Evolutionary conservation across 208 protist genomes (phyloP).

Genomic region (Trypanosoma rangeli): DNA sequence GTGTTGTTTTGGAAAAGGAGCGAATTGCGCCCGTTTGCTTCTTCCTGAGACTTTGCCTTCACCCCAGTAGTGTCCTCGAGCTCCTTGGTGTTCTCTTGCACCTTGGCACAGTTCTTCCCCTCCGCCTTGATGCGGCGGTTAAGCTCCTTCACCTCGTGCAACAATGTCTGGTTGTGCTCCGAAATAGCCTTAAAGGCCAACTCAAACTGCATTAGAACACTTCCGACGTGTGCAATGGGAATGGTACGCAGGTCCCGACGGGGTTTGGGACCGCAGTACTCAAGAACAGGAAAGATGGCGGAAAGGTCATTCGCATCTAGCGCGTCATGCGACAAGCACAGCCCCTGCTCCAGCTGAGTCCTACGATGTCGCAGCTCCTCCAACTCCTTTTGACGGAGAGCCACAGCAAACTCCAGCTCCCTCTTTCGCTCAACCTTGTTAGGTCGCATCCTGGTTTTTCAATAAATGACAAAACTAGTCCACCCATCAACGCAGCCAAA

Average conservation of each 20-base stretch:
- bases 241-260: slow-evolving; percentile 39
- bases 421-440: slow-evolving; percentile 54
- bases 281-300: slow-evolving; percentile 68
- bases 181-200: slow-evolving; percentile 66
- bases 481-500: background rate
- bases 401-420: slow-evolving; percentile 65
- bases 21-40: slow-evolving; percentile 12
- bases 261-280: slow-evolving; percentile 65
- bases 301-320: slow-evolving; percentile 47
- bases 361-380: slow-evolving; percentile 56
- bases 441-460: slow-evolving; percentile 40
- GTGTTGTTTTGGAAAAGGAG: background rate
- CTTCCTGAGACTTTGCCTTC: slow-evolving; percentile 31
- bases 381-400: slow-evolving; percentile 63
- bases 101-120: slow-evolving; percentile 30
- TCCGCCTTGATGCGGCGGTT: slow-evolving; percentile 53
- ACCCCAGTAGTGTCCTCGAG: slow-evolving; percentile 46
- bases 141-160: slow-evolving; percentile 52
- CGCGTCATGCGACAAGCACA: slow-evolving; percentile 30
- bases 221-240: slow-evolving; percentile 73
- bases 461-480: background rate
- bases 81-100: slow-evolving; percentile 23
- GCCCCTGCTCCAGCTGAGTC: slow-evolving; percentile 44
- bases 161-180: slow-evolving; percentile 52
- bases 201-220: slow-evolving; percentile 65